Evolutionary conservation across 768 basidiomycete genomes (phyloP), one percentile per base, ranked within the genome.

Genomic region (Podaxis carcinomalis): DNA sequence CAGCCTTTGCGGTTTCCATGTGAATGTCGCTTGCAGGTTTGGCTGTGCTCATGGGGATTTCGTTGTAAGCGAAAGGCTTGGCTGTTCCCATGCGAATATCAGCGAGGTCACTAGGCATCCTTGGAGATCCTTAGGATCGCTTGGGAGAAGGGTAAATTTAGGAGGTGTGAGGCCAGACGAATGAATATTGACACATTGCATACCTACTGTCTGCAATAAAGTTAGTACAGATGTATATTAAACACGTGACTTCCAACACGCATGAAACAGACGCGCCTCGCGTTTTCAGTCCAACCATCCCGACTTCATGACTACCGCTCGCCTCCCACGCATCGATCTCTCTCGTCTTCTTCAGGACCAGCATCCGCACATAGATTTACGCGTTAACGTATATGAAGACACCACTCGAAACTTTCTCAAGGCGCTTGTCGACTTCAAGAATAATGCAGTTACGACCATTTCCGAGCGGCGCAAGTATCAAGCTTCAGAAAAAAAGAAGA

Each of bases 31-130:
- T 71, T 61, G 56, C 5, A 47, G 65, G 73, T 40, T 83, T 87
- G 23, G 87, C 85, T 1, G 88, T 89, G 32, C 77, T 74, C 88
- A 90, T 90, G 60, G 78, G 81, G 57, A 89, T 68, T 51, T 75
- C 75, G 53, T 76, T 65, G 40, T 67, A 71, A 50, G 66, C 75
- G 37, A 83, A 66, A 14, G 82, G 86, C 70, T 85, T 91, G 28
- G 90, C 84, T 1, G 93, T 92, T 64, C 86, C 84, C 92, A 93
- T 93, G 68, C 86, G 87, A 5, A 90, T 76, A 69, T 93, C 90
- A 57, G 72, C 77, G 66, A n/a, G 36, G 23, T 59, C 57, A 13
- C 36, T 28, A 21, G 50, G 39, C 57, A 59, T 59, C 6, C 36
- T 39, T 23, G 37, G 37, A 16, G 62, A 16, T 44, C 19, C 13